phyloP scores from a whole-genome alignment of 2,329 filamentous ascomycete species.

The Lecanicillium sp. region DNA sequence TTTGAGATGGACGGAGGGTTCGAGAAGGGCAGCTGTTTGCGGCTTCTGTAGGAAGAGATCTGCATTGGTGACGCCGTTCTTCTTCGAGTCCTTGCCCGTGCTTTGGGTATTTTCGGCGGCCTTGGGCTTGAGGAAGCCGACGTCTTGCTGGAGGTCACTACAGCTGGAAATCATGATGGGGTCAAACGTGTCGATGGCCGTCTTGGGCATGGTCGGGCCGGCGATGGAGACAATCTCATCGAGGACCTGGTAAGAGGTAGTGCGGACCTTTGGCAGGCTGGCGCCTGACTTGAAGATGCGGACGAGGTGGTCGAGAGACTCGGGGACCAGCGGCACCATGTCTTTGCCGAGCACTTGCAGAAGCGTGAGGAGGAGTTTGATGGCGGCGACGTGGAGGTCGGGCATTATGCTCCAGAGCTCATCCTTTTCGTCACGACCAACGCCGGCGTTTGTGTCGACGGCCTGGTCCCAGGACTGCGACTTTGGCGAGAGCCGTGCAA shows the following conservation, averaged over 20 bases:
- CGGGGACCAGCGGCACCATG: conserved; percentile 52
- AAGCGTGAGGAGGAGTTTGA: conserved; percentile 54
- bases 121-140: conserved; percentile 38
- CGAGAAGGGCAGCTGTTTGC: conserved; percentile 25
- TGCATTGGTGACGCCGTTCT: conserved; percentile 51
- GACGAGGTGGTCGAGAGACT: conserved; percentile 61
- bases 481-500: conserved; percentile 46
- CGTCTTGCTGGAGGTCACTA: conserved; percentile 58
- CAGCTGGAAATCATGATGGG: conserved; percentile 62
- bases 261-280: conserved; percentile 46
- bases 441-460: conserved; percentile 61
- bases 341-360: conserved; percentile 49
- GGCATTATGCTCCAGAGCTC: conserved; percentile 68
- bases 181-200: conserved; percentile 55
- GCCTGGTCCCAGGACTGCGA: conserved; percentile 39
- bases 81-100: conserved; percentile 22
- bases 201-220: conserved; percentile 60
- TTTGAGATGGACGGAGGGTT: conserved; percentile 24
- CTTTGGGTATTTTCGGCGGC: conserved; percentile 22
- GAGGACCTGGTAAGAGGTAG: conserved; percentile 52
- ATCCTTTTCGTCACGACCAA: conserved; percentile 75
- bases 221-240: conserved; percentile 49
- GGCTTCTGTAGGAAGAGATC: conserved; percentile 57
- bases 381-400: conserved; percentile 62
- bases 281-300: conserved; percentile 61